Evolutionary conservation across 1,284 basidiomycete genomes (phyloP), one percentile per base, ranked within the genome.

Genomic region (Sporisorium iseilematis-ciliati): DNA sequence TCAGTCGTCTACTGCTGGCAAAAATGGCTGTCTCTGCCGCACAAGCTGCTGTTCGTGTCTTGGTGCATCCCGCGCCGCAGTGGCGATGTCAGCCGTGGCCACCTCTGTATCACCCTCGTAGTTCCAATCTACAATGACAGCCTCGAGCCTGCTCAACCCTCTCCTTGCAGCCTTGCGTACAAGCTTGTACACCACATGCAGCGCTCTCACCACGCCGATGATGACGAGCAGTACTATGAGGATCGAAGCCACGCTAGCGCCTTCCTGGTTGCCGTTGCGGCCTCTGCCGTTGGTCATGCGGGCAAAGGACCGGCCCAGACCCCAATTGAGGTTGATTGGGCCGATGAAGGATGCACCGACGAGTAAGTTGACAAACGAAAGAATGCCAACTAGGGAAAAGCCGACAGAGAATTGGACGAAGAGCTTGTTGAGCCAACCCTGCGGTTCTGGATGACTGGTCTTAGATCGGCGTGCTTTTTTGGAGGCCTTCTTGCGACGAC

Each of bases 281-380:
- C 67, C 56, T 46, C 75, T 25, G 4, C 63, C 60, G 31, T 54
- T 43, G 1, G 78, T 75, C 60, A 77, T 65, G 54, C 78, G 67
- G 6, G 75, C 75, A 23, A 80, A 80, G 3, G 65, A 68, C 7
- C 78, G 65, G 7, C 78, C 78, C 1, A 80, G 62, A 6, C 78
- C 78, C 38, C 75, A 73, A 45, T 78, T 79, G 62, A 78, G 58
- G 43, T 78, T 78, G 65, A 78, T 65, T 6, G 77, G 75, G 3
- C 65, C 77, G 31, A 78, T 54, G 21, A 75, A 71, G 6, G 75
- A 65, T 1, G 69, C 57, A 2, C 74, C 74, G 12, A 80, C 52
- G 14, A 80, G 63, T 18, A 80, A 51, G 25, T 75, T 78, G 62
- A 80, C 51, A 23, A 80, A 78, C 29, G 72, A 75, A 3, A 74